Evolutionary conservation across 2,329 filamentous ascomycete species (phyloP).

Genomic region (Stagonosporopsis chrysanthemi): DNA sequence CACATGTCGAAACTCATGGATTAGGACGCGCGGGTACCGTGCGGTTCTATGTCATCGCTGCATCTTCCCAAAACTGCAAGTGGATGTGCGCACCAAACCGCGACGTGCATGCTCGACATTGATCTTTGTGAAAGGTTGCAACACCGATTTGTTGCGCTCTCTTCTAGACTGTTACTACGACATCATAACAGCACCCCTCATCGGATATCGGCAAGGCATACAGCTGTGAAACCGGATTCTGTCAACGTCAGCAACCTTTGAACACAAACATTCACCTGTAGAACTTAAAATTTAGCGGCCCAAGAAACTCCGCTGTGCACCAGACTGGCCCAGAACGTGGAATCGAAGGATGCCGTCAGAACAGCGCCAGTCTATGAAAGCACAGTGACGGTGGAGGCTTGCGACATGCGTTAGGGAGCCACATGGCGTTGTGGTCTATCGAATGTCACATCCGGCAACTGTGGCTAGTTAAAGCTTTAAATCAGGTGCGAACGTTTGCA

Average conservation of each 20-base stretch:
- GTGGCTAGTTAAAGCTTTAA: background rate
- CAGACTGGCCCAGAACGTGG: constrained; percentile 1
- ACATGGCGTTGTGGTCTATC: background rate
- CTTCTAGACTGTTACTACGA: background rate
- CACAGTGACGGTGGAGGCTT: constrained; percentile 4
- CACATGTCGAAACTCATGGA: background rate
- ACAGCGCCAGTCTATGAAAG: background rate
- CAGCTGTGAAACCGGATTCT: constrained; percentile 1
- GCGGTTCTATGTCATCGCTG: background rate
- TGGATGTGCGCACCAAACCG: background rate
- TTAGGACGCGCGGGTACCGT: background rate
- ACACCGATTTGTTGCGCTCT: too few relatives aligned
- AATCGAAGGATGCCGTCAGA: background rate
- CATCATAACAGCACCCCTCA: background rate
- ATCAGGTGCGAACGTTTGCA: background rate
- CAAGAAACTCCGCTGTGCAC: background rate
- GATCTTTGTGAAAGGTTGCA: background rate
- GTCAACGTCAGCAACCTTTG: background rate
- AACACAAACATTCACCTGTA: background rate
- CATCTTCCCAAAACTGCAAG: background rate
- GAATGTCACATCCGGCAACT: background rate
- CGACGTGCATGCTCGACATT: background rate
- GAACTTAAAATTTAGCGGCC: background rate
- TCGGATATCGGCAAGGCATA: background rate
- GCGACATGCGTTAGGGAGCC: background rate